These are phyloP conservation scores for Serendipita sp. DNA, from an alignment of 1,284 basidiomycete genomes.

Conservation along the genomic window DNA sequence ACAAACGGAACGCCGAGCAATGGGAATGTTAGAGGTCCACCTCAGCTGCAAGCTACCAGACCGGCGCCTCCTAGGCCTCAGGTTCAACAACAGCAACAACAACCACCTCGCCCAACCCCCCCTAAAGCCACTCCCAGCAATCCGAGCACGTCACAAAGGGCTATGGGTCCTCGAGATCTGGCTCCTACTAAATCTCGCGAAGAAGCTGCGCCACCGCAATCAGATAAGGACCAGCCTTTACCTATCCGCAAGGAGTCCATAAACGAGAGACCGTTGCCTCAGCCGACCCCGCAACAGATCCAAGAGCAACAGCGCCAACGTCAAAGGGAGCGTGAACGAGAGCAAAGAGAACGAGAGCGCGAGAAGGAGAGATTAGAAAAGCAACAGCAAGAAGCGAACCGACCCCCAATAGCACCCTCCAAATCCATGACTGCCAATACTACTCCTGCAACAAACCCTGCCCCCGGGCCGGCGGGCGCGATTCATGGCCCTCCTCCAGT, in stretches of 20 bases:
- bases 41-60: slow-evolving; percentile 29
- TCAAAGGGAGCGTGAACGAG: slow-evolving; percentile 13
- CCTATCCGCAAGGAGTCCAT: slow-evolving; percentile 36
- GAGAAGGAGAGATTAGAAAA: neutral
- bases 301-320: slow-evolving; percentile 11
- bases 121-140: slow-evolving; percentile 13
- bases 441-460: slow-evolving; percentile 30
- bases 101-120: slow-evolving; percentile 42
- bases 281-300: slow-evolving; percentile 16
- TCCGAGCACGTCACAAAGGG: neutral
- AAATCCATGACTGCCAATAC: slow-evolving; percentile 41
- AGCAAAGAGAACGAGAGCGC: slow-evolving; percentile 7
- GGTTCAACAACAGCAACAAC: slow-evolving; percentile 23
- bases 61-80: slow-evolving; percentile 27
- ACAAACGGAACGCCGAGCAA: slow-evolving; percentile 25
- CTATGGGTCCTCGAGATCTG: neutral
- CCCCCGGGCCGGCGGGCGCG: slow-evolving; percentile 30
- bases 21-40: slow-evolving; percentile 41
- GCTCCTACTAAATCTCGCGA: slow-evolving; percentile 1
- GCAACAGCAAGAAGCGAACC: slow-evolving; percentile 16
- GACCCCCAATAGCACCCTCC: slow-evolving; percentile 32
- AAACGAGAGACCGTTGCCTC: neutral
- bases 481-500: slow-evolving; percentile 41
- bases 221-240: slow-evolving; percentile 10
- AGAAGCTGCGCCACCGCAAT: slow-evolving; percentile 10